Evolutionary conservation across 768 basidiomycete species (phyloP).

Genomic region (Piloderma croceum): DNA sequence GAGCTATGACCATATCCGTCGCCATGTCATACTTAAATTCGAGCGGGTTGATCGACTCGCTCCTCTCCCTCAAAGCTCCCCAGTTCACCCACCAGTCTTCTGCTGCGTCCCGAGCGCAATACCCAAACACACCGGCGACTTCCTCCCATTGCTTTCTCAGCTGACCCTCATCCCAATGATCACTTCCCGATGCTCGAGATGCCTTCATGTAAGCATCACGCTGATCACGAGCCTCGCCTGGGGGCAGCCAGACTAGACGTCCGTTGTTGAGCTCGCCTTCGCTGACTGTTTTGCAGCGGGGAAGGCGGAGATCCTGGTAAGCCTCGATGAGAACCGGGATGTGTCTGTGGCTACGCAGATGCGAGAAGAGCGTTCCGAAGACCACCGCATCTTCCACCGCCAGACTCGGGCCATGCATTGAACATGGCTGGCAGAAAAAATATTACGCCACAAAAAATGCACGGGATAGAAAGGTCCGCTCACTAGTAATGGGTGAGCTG

Average conservation of each 20-base stretch:
- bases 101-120: constrained; percentile 50
- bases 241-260: constrained; percentile 38
- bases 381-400: constrained; percentile 60
- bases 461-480: constrained; percentile 15
- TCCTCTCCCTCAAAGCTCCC: constrained; percentile 37
- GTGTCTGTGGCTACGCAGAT: constrained; percentile 41
- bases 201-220: constrained; percentile 38
- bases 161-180: constrained; percentile 41
- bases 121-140: constrained; percentile 43
- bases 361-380: constrained; percentile 53
- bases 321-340: constrained; percentile 47
- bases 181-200: constrained; percentile 29
- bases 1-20: too few species aligned
- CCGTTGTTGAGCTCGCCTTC: constrained; percentile 42
- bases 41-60: constrained; percentile 13
- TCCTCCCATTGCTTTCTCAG: constrained; percentile 48
- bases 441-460: background rate
- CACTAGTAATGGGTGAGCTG: constrained; percentile 53
- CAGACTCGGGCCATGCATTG: constrained; percentile 45
- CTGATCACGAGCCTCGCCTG: constrained; percentile 37
- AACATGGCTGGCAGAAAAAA: constrained; percentile 39
- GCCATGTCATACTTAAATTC: too few species aligned
- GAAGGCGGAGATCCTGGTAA: constrained; percentile 53
- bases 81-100: constrained; percentile 64
- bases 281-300: constrained; percentile 42